These are phyloP conservation scores for Colletotrichum tanaceti DNA, from an alignment of 2,329 filamentous ascomycete genomes.

Conservation along the genomic window DNA sequence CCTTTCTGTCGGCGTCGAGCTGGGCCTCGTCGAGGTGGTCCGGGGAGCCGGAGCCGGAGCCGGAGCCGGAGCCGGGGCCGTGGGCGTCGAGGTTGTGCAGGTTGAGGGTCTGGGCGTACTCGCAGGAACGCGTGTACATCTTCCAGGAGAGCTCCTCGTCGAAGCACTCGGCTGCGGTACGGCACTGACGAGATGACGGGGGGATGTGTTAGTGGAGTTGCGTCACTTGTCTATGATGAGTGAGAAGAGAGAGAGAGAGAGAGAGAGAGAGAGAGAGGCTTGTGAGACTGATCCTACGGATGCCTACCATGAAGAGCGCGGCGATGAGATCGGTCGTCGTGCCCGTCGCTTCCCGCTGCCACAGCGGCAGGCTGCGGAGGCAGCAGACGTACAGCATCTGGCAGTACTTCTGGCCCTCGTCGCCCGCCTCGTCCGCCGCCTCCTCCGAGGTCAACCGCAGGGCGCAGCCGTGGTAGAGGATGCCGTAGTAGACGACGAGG, in stretches of 20 bases:
- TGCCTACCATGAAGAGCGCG: slow-evolving; percentile 46
- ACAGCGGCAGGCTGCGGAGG: slow-evolving; percentile 46
- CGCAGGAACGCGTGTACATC: slow-evolving; percentile 47
- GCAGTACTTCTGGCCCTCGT: slow-evolving; percentile 3
- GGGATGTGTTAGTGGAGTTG: too few relatives aligned
- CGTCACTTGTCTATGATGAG: too few relatives aligned
- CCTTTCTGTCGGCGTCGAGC: slow-evolving; percentile 45
- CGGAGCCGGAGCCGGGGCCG: not conserved
- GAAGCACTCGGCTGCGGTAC: slow-evolving; percentile 48
- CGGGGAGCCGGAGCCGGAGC: too few relatives aligned
- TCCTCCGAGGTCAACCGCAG: not conserved
- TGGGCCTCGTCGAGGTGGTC: too few relatives aligned
- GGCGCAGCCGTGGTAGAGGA: slow-evolving; percentile 46
- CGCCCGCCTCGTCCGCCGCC: too few relatives aligned
- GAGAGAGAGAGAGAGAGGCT: not conserved
- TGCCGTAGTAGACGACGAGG: slow-evolving; percentile 48
- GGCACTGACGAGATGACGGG: slow-evolving; percentile 40
- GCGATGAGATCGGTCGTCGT: slow-evolving; percentile 48
- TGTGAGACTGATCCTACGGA: too few relatives aligned
- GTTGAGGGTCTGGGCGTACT: slow-evolving; percentile 48
- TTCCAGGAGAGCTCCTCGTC: slow-evolving; percentile 49
- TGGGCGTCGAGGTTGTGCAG: slow-evolving; percentile 47
- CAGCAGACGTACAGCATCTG: slow-evolving; percentile 45
- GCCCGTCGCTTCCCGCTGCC: slow-evolving; percentile 49
- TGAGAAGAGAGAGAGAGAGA: too few relatives aligned